Evolutionary conservation across 345 rosid species (phyloP).

Genomic region (Citrus medica): DNA sequence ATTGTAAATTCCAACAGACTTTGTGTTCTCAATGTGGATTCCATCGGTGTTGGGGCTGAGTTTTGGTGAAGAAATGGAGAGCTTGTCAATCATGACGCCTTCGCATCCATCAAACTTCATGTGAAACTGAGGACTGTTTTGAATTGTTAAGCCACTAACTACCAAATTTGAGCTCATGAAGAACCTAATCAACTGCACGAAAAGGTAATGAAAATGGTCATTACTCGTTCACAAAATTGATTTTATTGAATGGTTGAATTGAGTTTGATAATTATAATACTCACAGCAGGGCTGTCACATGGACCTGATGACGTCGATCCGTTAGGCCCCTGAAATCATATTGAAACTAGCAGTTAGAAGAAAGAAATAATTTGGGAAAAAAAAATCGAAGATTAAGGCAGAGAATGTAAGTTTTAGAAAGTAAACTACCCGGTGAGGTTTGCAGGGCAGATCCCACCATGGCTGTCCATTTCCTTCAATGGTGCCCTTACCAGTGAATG

Average conservation of each 20-base stretch:
- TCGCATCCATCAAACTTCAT: constrained; percentile 96
- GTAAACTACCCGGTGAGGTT: constrained; percentile 80
- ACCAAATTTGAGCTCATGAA: constrained; percentile 91
- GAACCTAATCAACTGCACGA: constrained; percentile 73
- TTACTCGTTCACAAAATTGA: not conserved
- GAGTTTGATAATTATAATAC: constrained; percentile 21
- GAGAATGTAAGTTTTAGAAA: not conserved
- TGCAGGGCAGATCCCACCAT: constrained; percentile 99
- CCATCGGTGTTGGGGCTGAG: constrained; percentile 97
- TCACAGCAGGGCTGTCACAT: constrained; percentile 88
- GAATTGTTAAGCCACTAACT: constrained; percentile 61
- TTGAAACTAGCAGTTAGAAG: not conserved
- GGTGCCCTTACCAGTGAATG: constrained; percentile 72
- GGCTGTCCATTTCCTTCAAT: constrained; percentile 93
- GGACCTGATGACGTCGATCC: constrained; percentile 60
- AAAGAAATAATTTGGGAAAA: not conserved
- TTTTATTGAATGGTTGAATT: not conserved
- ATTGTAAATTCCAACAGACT: constrained; percentile 72
- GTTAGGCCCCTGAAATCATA: constrained; percentile 58
- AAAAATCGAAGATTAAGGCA: not conserved
- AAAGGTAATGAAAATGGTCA: not conserved
- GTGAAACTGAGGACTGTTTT: constrained; percentile 94
- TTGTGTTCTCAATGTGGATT: constrained; percentile 79
- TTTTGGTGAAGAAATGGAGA: constrained; percentile 79
- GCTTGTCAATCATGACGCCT: constrained; percentile 61